Conservation (phyloP, 805 yeast genomes). For the Cyberlindnera bimundalis region DNA sequence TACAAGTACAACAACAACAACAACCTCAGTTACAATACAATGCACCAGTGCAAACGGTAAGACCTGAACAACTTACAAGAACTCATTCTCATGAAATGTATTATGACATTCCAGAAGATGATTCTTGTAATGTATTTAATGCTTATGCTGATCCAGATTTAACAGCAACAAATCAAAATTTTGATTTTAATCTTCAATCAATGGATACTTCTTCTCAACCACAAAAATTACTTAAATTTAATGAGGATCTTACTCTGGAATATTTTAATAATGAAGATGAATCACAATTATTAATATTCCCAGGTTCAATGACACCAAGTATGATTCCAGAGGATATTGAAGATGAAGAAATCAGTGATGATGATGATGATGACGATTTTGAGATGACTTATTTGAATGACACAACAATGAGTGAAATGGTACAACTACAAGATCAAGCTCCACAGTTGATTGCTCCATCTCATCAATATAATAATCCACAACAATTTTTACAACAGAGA, state of each 20-base stretch:
- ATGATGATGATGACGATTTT: constrained; percentile 22
- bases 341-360: constrained; percentile 25
- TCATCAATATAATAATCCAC: constrained; percentile 6
- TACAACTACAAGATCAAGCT: constrained; percentile 2
- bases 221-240: constrained; percentile 25
- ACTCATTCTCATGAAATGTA: constrained; percentile 23
- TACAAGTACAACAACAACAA: not conserved
- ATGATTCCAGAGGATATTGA: constrained; percentile 26
- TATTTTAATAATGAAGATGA: constrained; percentile 26
- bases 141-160: constrained; percentile 27
- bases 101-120: constrained; percentile 25
- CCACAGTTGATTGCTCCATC: constrained; percentile 12
- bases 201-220: constrained; percentile 6
- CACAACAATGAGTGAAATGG: constrained; percentile 1
- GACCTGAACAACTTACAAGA: constrained; percentile 12
- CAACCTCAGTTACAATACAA: constrained; percentile 1
- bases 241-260: constrained; percentile 27
- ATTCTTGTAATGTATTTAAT: constrained; percentile 20
- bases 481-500: constrained; percentile 3
- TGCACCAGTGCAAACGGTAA: constrained; percentile 5
- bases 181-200: constrained; percentile 8
- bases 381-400: constrained; percentile 15
- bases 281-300: constrained; percentile 22
- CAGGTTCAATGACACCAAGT: constrained; percentile 18
- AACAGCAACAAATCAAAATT: constrained; percentile 23